These are phyloP conservation scores for Stephanodiscus triporus DNA, from an alignment of 108 stramenopile genomes.

Conservation along the genomic window DNA sequence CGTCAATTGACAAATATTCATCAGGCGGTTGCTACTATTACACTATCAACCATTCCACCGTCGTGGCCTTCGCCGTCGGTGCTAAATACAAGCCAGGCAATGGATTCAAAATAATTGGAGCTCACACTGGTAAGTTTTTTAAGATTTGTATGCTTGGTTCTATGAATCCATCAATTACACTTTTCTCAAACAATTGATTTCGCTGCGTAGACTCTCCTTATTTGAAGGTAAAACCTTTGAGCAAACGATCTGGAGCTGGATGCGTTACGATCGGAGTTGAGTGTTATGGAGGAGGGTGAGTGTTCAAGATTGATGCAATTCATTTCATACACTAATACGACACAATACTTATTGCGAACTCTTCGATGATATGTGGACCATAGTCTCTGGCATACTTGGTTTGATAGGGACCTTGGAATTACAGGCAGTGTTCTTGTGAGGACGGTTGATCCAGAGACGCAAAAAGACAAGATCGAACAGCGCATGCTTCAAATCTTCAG, in stretches of 20 bases:
- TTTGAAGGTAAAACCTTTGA: constrained; percentile 86
- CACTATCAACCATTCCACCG: constrained; percentile 87
- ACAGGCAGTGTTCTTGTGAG: constrained; percentile 72
- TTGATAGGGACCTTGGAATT: constrained; percentile 74
- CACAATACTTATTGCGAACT: neutral
- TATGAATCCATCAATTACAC: neutral
- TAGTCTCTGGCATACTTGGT: constrained; percentile 85
- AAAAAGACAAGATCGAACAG: constrained; percentile 53
- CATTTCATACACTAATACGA: neutral
- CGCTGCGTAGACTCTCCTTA: constrained; percentile 83
- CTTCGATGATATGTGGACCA: neutral
- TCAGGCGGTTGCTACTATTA: constrained; percentile 91
- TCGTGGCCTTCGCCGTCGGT: constrained; percentile 96
- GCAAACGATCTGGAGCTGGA: constrained; percentile 56
- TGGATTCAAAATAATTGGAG: constrained; percentile 92
- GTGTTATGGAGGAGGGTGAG: constrained; percentile 81
- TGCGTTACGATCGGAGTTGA: constrained; percentile 76
- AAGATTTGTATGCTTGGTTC: neutral
- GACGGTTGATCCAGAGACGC: constrained; percentile 23
- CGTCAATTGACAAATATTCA: neutral
- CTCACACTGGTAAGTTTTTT: constrained; percentile 49
- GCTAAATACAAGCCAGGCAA: constrained; percentile 55
- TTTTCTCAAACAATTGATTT: neutral
- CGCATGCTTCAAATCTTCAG: constrained; percentile 66
- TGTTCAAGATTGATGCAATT: neutral